A percentile compares a stretch with the other conserved stretches of the same genome.
Conservation (phyloP, 129 eudicot genomes). For the Arctium minus region DNA sequence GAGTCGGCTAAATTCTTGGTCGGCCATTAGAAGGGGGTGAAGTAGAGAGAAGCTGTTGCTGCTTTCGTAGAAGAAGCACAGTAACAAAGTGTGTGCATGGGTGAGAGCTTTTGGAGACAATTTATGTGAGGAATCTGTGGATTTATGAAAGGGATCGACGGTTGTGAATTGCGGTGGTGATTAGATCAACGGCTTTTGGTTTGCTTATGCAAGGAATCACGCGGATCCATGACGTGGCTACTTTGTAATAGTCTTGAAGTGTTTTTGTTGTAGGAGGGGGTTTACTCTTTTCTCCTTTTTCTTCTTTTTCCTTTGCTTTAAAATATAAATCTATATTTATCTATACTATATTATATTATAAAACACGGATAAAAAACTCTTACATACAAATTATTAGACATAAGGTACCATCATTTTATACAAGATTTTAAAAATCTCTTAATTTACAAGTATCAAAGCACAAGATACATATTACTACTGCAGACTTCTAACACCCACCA, state of each 20-base stretch:
- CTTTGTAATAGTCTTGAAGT: not conserved
- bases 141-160: slow-evolving; percentile 19
- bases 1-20: slow-evolving; percentile 41
- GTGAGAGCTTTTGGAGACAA: slow-evolving; percentile 31
- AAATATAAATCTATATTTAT: too few relatives aligned
- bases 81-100: slow-evolving; percentile 33
- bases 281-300: not conserved
- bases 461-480: too few relatives aligned
- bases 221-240: slow-evolving; percentile 55
- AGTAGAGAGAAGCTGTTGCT: not conserved
- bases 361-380: too few relatives aligned
- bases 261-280: slow-evolving; percentile 20
- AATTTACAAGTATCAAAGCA: too few relatives aligned
- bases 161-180: not conserved
- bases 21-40: slow-evolving; percentile 37
- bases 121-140: slow-evolving; percentile 12
- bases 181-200: slow-evolving; percentile 28
- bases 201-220: slow-evolving; percentile 7
- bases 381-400: too few relatives aligned
- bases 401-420: too few relatives aligned
- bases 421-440: too few relatives aligned
- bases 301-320: slow-evolving; percentile 5
- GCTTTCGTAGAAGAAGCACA: slow-evolving; percentile 36
- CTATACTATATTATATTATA: too few relatives aligned
- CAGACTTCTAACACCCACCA: too few relatives aligned